These are phyloP conservation scores for Stevia rebaudiana DNA, from an alignment of 140 eudicot species.

Conservation along the genomic window DNA sequence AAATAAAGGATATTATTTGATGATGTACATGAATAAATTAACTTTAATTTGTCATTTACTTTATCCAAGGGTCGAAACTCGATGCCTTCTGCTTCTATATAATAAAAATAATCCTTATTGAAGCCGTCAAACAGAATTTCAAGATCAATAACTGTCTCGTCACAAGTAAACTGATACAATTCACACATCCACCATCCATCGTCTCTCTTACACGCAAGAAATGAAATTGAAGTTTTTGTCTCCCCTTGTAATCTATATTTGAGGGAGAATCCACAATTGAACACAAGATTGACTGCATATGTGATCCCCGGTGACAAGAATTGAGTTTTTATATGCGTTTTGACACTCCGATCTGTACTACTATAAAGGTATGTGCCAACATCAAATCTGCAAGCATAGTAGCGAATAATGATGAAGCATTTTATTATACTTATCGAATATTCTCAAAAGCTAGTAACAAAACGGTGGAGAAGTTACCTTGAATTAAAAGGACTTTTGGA, in stretches of 20 bases:
- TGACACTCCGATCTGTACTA: neutral
- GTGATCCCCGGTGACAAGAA: neutral
- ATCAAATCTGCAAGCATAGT: slow-evolving; percentile 6
- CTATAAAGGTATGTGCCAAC: neutral
- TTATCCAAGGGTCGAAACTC: neutral
- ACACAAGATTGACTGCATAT: neutral
- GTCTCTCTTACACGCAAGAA: slow-evolving; percentile 6
- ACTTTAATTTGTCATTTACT: neutral
- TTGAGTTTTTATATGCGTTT: neutral
- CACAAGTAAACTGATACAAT: slow-evolving; percentile 7
- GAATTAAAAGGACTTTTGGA: neutral
- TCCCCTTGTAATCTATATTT: slow-evolving; percentile 10
- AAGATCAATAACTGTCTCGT: neutral
- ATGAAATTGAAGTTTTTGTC: neutral
- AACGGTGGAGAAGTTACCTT: neutral
- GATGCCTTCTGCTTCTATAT: neutral
- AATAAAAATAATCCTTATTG: neutral
- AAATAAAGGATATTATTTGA: neutral
- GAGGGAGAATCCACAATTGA: neutral
- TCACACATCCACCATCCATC: slow-evolving; percentile 5
- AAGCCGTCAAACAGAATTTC: neutral
- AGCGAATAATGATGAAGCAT: neutral
- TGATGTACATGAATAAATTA: too few species aligned
- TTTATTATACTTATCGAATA: neutral
- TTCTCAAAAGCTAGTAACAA: neutral